Base-by-base conservation (phyloP, 2,329 filamentous ascomycete species). In the Calonectria pauciramosa region DNA sequence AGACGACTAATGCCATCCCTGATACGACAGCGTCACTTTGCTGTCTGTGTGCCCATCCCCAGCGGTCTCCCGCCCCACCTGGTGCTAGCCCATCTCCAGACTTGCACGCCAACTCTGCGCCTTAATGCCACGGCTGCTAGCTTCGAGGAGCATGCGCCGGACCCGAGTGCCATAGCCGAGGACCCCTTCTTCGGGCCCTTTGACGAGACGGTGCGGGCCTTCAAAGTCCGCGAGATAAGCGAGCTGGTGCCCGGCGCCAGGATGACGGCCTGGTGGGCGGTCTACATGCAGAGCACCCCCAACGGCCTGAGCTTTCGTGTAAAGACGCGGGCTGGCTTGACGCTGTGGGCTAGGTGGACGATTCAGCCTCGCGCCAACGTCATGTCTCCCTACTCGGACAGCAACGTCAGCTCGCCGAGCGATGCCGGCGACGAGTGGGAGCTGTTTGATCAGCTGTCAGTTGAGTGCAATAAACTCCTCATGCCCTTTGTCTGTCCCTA, bases 141-240 rank as follows among this genome's bases (percentile, higher is more conserved):
- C 41, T 87, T 79, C 77, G 80, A 83, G 51, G 81, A 82, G 34
- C 83, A 83, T 14, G 75, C 82, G 51, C 78, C 84, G 41, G 76
- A 80, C 16, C 74, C 83, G 56, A 70, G 75, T 16, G 81, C 82
- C 68, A 79, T 86, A 54, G 82, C 82, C 70, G 79, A 81, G 74
- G 86, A 87, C 77, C 77, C 83, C 63, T 86, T 86, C 78, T 88
- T 87, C 79, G 74, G 80, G 71, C 82, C 85, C 71, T 63, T 38
- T 23, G 82, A 82, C 74, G 78, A 82, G 32, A 78, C 82, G 68
- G 82, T 87, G 75, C 76, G 82, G 28, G 78, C 75, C 36, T 83
- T 79, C 49, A 75, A 75, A 18, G 76, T 83, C 68, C 54, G 41
- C 16, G 67, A 60, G 34, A 30, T 60, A 63, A 63, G 34, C 56